These are phyloP conservation scores for Nitzschia sp. DNA, from an alignment of 108 stramenopile genomes.

Conservation along the genomic window DNA sequence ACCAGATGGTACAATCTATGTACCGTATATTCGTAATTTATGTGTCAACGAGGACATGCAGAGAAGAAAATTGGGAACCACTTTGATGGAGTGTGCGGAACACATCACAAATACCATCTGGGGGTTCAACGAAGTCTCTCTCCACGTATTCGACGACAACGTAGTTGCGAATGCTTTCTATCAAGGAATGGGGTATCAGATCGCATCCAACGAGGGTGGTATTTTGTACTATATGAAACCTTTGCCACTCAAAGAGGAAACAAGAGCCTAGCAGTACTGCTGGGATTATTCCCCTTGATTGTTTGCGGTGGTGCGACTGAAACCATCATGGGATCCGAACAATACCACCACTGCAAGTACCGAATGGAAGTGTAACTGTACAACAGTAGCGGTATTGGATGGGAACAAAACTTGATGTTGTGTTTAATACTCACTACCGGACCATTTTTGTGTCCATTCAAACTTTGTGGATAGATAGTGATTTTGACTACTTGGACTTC, in stretches of 20 bases:
- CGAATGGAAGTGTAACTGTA: too few relatives aligned
- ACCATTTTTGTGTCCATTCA: too few relatives aligned
- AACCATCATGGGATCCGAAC: too few relatives aligned
- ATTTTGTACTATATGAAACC: neutral
- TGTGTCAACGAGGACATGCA: slow-evolving; percentile 68
- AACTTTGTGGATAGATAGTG: too few relatives aligned
- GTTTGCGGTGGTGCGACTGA: too few relatives aligned
- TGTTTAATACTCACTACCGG: too few relatives aligned
- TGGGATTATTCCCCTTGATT: too few relatives aligned
- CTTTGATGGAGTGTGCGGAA: slow-evolving; percentile 75
- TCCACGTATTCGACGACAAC: slow-evolving; percentile 83
- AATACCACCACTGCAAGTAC: too few relatives aligned
- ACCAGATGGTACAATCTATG: slow-evolving; percentile 69
- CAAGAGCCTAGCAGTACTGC: too few relatives aligned
- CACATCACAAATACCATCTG: slow-evolving; percentile 63
- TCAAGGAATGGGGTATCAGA: slow-evolving; percentile 56
- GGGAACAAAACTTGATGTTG: too few relatives aligned
- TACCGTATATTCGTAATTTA: slow-evolving; percentile 79
- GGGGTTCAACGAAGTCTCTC: slow-evolving; percentile 67
- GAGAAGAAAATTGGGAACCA: slow-evolving; percentile 60
- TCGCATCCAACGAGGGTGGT: neutral
- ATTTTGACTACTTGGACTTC: too few relatives aligned
- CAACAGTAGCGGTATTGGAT: too few relatives aligned
- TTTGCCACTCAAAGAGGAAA: neutral
- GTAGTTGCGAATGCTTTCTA: slow-evolving; percentile 70